phyloP scores from a whole-genome alignment of 139 green algal species.

The Gonium pectorale region DNA sequence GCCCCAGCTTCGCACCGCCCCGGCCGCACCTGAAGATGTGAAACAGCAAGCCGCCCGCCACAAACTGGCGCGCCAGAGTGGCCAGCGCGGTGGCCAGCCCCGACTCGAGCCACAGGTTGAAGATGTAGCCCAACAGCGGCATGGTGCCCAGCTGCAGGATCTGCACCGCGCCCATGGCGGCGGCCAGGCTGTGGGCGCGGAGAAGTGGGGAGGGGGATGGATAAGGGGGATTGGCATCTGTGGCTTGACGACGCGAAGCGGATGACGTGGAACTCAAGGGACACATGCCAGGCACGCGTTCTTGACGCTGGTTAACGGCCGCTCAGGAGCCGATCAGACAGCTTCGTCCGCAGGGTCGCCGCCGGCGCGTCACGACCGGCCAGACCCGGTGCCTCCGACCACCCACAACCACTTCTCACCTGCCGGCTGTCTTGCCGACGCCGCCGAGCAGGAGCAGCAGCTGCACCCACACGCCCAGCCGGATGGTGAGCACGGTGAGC shows the following conservation, averaged over 20 bases:
- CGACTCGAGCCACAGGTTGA: slow-evolving; percentile 74
- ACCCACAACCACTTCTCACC: background rate
- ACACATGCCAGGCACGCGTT: no score
- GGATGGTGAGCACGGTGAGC: slow-evolving; percentile 80
- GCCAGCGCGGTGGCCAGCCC: slow-evolving; percentile 62
- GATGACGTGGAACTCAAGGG: no score
- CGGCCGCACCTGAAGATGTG: slow-evolving; percentile 72
- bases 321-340: no score
- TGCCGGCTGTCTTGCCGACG: background rate
- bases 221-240: background rate
- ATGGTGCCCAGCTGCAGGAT: slow-evolving; percentile 78
- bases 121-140: slow-evolving; percentile 69
- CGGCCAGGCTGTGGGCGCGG: background rate
- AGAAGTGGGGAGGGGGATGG: background rate
- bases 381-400: no score
- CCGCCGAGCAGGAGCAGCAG: slow-evolving; percentile 67
- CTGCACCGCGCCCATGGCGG: slow-evolving; percentile 55
- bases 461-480: slow-evolving; percentile 73
- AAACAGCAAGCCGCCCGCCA: slow-evolving; percentile 73
- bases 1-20: background rate
- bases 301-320: no score
- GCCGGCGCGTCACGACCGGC: no score
- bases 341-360: no score
- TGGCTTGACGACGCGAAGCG: background rate
- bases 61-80: slow-evolving; percentile 65